Percentiles rank a stretch among this genome's conserved stretches.
These are phyloP conservation scores for Ceratobasidium sp. DNA, from an alignment of 1,284 basidiomycete species.

Conservation along the genomic window DNA sequence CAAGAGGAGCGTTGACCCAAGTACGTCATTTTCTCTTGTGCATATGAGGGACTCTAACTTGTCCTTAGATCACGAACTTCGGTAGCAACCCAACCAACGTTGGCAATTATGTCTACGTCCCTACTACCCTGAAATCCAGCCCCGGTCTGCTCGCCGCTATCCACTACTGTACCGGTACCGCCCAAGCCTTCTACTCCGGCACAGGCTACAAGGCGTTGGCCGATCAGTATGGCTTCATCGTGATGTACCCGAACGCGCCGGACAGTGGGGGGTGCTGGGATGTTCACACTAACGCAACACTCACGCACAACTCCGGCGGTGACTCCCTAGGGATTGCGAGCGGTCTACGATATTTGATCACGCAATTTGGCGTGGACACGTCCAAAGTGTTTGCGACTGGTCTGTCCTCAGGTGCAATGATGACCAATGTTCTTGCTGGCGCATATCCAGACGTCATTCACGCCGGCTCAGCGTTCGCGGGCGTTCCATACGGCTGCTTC, in stretches of 20 bases:
- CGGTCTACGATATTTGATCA: slow-evolving; percentile 66
- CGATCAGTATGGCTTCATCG: slow-evolving; percentile 64
- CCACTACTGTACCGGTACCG: slow-evolving; percentile 67
- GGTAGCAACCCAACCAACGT: slow-evolving; percentile 68
- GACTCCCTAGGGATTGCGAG: slow-evolving; percentile 68
- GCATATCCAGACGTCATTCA: slow-evolving; percentile 69
- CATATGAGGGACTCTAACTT: background rate
- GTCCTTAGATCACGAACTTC: slow-evolving; percentile 56
- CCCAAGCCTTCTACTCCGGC: slow-evolving; percentile 66
- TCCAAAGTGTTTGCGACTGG: slow-evolving; percentile 65
- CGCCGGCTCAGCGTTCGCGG: slow-evolving; percentile 66
- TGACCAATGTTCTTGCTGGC: slow-evolving; percentile 69
- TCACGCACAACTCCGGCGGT: slow-evolving; percentile 69
- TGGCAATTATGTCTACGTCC: slow-evolving; percentile 60
- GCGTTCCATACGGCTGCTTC: slow-evolving; percentile 71
- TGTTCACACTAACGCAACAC: slow-evolving; percentile 64
- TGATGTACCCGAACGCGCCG: slow-evolving; percentile 59
- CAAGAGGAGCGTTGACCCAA: slow-evolving; percentile 11
- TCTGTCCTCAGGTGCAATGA: slow-evolving; percentile 71
- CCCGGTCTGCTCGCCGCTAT: slow-evolving; percentile 67
- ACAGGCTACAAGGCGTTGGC: slow-evolving; percentile 64
- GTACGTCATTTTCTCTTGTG: background rate
- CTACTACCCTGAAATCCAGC: slow-evolving; percentile 60
- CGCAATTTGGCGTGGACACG: slow-evolving; percentile 64
- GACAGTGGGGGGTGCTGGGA: slow-evolving; percentile 67